These are phyloP conservation scores for Leishmania martiniquensis DNA, from an alignment of 208 protist genomes.

Conservation along the genomic window DNA sequence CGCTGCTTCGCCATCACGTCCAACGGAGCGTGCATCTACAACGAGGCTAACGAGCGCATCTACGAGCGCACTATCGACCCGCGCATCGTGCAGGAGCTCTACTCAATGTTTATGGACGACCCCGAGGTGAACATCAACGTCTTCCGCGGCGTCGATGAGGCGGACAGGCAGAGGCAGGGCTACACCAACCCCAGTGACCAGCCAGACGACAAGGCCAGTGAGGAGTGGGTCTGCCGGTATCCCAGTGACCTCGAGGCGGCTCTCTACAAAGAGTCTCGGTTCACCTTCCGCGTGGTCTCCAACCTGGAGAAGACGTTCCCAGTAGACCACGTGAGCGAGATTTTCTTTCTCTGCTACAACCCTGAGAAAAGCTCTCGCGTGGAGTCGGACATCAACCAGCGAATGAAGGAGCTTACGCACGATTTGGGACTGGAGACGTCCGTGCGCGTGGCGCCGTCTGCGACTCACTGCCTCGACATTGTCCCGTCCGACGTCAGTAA, in stretches of 20 bases:
- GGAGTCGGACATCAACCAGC: constrained; percentile 38
- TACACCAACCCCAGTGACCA: constrained; percentile 62
- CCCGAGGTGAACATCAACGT: constrained; percentile 64
- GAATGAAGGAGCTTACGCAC: constrained; percentile 34
- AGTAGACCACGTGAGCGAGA: constrained; percentile 55
- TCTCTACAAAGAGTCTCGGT: constrained; percentile 51
- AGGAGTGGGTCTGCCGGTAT: constrained; percentile 72
- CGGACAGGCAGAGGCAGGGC: constrained; percentile 26
- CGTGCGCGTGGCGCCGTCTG: constrained; percentile 54
- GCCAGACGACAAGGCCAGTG: constrained; percentile 44
- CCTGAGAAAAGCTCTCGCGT: constrained; percentile 28
- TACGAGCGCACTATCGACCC: constrained; percentile 46
- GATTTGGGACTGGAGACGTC: constrained; percentile 21
- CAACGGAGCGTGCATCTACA: constrained; percentile 69
- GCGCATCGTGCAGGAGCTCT: constrained; percentile 39
- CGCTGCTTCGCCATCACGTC: constrained; percentile 72
- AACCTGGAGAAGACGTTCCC: constrained; percentile 52
- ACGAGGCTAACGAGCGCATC: constrained; percentile 53
- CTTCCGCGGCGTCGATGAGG: constrained; percentile 43
- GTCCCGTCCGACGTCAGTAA: constrained; percentile 64
- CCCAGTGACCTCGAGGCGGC: constrained; percentile 45
- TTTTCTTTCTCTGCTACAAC: constrained; percentile 77
- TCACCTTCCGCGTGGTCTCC: constrained; percentile 46
- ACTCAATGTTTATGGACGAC: constrained; percentile 49
- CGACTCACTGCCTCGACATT: constrained; percentile 63